Evolutionary conservation across 805 yeast species (phyloP).

Genomic region (Yarrowia porcina): DNA sequence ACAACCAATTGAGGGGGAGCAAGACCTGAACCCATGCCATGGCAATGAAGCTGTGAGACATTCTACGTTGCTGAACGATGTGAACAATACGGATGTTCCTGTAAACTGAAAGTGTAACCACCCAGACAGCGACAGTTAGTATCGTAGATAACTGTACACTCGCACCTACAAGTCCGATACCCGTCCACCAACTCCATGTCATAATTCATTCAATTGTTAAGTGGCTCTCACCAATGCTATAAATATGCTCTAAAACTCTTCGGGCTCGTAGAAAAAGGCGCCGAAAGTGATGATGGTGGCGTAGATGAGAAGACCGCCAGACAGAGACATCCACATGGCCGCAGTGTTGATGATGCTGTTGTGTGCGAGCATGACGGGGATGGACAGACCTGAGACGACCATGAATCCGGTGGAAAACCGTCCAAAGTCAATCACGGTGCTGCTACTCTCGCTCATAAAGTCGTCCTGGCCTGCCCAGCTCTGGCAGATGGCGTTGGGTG

Average conservation of each 20-base stretch:
- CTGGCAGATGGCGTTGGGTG: slow-evolving; percentile 62
- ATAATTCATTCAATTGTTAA: background rate
- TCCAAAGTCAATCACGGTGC: slow-evolving; percentile 68
- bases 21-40: background rate
- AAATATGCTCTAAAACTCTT: slow-evolving; percentile 38
- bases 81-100: no score
- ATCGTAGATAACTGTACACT: no score
- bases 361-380: slow-evolving; percentile 77
- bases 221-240: slow-evolving; percentile 17
- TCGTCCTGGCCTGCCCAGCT: slow-evolving; percentile 50
- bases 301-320: slow-evolving; percentile 83
- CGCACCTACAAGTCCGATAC: no score
- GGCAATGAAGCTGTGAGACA: background rate
- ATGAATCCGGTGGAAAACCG: slow-evolving; percentile 74
- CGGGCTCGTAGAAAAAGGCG: slow-evolving; percentile 63
- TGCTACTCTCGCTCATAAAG: slow-evolving; percentile 54
- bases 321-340: slow-evolving; percentile 72
- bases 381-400: slow-evolving; percentile 66
- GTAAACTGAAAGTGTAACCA: no score
- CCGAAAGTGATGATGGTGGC: slow-evolving; percentile 80
- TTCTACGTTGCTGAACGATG: no score
- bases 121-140: no score
- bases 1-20: background rate
- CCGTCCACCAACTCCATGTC: background rate
- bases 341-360: slow-evolving; percentile 62